Percentiles rank a stretch among this genome's conserved stretches.
phyloP scores from a whole-genome alignment of 1,284 basidiomycete species.

The Pholiota adiposa region DNA sequence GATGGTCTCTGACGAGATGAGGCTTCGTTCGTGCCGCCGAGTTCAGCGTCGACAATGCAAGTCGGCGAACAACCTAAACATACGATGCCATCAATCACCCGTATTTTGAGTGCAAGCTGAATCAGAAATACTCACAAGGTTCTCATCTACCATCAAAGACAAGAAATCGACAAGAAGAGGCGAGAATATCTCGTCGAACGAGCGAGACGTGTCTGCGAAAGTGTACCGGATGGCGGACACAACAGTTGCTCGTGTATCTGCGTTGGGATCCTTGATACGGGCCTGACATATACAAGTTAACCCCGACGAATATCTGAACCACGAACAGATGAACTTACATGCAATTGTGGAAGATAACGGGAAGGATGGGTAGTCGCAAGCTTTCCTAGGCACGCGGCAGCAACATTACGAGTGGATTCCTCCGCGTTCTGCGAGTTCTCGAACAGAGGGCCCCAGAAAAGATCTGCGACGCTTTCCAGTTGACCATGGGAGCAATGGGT shows the following conservation, averaged over 20 bases:
- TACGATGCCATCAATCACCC: constrained; percentile 4
- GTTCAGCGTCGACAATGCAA: constrained; percentile 89
- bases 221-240: constrained; percentile 95
- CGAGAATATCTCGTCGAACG: constrained; percentile 89
- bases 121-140: constrained; percentile 63
- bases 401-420: constrained; percentile 92
- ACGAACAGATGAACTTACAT: constrained; percentile 50
- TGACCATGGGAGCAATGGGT: constrained; percentile 86
- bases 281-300: constrained; percentile 41
- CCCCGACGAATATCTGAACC: not conserved
- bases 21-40: constrained; percentile 95
- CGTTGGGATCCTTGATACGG: constrained; percentile 69
- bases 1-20: constrained; percentile 86
- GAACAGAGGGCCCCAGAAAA: constrained; percentile 91
- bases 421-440: constrained; percentile 84
- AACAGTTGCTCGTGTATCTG: constrained; percentile 85
- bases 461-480: constrained; percentile 83
- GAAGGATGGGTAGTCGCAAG: constrained; percentile 90
- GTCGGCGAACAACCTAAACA: constrained; percentile 81
- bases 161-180: constrained; percentile 91
- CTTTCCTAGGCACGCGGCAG: constrained; percentile 96
- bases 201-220: constrained; percentile 83
- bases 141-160: constrained; percentile 82
- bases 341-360: constrained; percentile 90
- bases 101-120: not conserved